phyloP scores from a whole-genome alignment of 2,329 filamentous ascomycete genomes.

The Dactylellina parvicollis region DNA sequence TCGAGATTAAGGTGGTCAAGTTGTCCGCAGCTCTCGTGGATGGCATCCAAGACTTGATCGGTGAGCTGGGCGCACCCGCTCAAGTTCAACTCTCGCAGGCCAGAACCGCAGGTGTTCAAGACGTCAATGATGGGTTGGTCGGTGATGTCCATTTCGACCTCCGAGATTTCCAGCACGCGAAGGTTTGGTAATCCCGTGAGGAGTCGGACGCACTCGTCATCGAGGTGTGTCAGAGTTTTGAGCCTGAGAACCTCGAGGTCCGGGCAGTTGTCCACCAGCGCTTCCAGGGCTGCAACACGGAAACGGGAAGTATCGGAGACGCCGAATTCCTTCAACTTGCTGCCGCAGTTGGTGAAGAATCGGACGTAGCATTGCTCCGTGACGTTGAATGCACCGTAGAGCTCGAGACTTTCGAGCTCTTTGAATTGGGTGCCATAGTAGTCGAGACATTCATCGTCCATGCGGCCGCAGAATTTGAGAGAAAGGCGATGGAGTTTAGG shows the following conservation, averaged over 20 bases:
- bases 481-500: constrained; percentile 55
- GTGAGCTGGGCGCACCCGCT: constrained; percentile 53
- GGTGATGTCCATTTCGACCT: constrained; percentile 48
- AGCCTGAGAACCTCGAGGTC: constrained; percentile 56
- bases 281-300: constrained; percentile 48
- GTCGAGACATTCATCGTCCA: constrained; percentile 56
- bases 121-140: constrained; percentile 55
- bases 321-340: constrained; percentile 52
- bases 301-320: constrained; percentile 56
- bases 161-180: constrained; percentile 56
- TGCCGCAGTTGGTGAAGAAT: constrained; percentile 55
- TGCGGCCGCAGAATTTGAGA: constrained; percentile 56
- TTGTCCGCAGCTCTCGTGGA: constrained; percentile 54
- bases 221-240: constrained; percentile 51
- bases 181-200: constrained; percentile 55
- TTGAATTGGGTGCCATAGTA: constrained; percentile 56
- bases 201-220: constrained; percentile 54
- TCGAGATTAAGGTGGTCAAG: constrained; percentile 54
- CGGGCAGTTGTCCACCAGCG: constrained; percentile 57
- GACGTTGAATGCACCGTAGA: constrained; percentile 57
- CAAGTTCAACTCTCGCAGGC: constrained; percentile 55
- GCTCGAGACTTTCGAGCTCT: constrained; percentile 54
- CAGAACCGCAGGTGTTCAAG: constrained; percentile 55
- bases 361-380: constrained; percentile 54
- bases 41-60: constrained; percentile 48